phyloP scores from a whole-genome alignment of 179 eudicot species.

The Spinacia oleracea region DNA sequence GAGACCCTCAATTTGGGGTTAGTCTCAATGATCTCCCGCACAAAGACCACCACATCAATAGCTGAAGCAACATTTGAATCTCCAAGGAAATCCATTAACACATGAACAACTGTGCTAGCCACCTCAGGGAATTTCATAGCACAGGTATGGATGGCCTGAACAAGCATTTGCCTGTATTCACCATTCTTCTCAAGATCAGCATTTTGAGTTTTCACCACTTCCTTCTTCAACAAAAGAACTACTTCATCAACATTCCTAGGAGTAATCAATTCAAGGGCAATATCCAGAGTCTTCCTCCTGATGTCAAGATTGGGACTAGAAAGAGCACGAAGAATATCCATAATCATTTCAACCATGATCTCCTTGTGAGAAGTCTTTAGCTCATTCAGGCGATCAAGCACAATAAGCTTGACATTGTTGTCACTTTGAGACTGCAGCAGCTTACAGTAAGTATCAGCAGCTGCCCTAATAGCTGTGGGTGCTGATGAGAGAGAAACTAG shows the following conservation, averaged over 20 bases:
- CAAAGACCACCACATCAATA: constrained; percentile 74
- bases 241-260: constrained; percentile 78
- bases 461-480: constrained; percentile 73
- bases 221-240: constrained; percentile 71
- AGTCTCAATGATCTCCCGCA: constrained; percentile 74
- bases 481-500: constrained; percentile 75
- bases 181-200: constrained; percentile 80
- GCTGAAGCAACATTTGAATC: constrained; percentile 76
- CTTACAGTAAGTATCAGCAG: constrained; percentile 76
- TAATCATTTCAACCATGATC: constrained; percentile 73
- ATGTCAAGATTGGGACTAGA: constrained; percentile 78
- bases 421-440: constrained; percentile 74
- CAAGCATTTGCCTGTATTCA: constrained; percentile 79
- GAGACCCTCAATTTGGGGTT: constrained; percentile 74
- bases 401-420: constrained; percentile 79
- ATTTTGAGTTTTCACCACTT: constrained; percentile 74
- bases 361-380: constrained; percentile 62
- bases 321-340: constrained; percentile 80
- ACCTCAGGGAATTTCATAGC: constrained; percentile 84
- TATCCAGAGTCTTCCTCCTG: constrained; percentile 69
- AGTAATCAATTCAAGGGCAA: constrained; percentile 65
- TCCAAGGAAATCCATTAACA: constrained; percentile 85
- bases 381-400: constrained; percentile 70
- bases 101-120: constrained; percentile 81
- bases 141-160: constrained; percentile 80